These are phyloP conservation scores for Omphalotus guepiniiformis DNA, from an alignment of 768 basidiomycete species.

Conservation along the genomic window DNA sequence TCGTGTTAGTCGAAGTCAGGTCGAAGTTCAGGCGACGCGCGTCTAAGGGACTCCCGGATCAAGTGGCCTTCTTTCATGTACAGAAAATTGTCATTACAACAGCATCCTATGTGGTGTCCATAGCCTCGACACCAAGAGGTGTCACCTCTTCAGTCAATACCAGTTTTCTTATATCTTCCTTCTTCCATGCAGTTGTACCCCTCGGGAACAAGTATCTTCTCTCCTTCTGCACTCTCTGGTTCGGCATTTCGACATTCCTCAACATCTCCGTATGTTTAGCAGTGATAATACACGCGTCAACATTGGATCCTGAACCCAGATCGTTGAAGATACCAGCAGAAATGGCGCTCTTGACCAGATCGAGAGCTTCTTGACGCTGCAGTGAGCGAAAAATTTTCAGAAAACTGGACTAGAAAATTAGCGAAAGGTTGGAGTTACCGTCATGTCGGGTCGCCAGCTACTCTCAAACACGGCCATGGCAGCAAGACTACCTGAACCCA, in stretches of 20 bases:
- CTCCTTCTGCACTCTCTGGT: conserved; percentile 78
- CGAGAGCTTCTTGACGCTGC: conserved; percentile 77
- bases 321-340: conserved; percentile 99
- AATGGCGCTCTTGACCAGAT: conserved; percentile 81
- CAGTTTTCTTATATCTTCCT: conserved; percentile 68
- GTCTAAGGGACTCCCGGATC: too few species aligned
- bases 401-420: not conserved
- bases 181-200: conserved; percentile 89
- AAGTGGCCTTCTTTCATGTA: too few species aligned
- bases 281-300: conserved; percentile 96
- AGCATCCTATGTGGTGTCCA: conserved; percentile 79
- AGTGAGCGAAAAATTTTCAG: not conserved
- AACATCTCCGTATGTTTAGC: conserved; percentile 85
- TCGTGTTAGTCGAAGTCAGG: too few species aligned
- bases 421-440: conserved; percentile 39
- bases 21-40: too few species aligned
- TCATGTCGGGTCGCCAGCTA: conserved; percentile 76
- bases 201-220: conserved; percentile 66
- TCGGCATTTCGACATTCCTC: conserved; percentile 91
- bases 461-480: conserved; percentile 99
- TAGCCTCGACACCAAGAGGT: conserved; percentile 57
- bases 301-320: conserved; percentile 96
- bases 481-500: conserved; percentile 95
- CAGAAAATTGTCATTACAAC: too few species aligned
- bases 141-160: conserved; percentile 70